These are phyloP conservation scores for Dictyostelium discoideum DNA, from an alignment of 78 protist species.

Conservation along the genomic window DNA sequence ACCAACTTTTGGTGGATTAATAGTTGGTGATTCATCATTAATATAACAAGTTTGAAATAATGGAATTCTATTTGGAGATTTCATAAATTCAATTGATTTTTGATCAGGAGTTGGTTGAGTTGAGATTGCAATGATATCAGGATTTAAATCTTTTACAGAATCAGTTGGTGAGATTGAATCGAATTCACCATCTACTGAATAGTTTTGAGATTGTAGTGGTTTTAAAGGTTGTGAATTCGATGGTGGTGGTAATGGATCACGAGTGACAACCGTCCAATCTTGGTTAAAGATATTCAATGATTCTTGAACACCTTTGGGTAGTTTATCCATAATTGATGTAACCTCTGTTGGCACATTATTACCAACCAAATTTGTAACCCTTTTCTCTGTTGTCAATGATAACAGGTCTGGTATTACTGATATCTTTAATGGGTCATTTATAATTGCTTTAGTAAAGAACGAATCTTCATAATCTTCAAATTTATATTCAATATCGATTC, in stretches of 20 bases:
- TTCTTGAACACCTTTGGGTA: constrained; percentile 56
- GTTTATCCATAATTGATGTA: background rate
- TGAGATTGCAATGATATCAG: constrained; percentile 12
- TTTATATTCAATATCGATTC: constrained; percentile 28
- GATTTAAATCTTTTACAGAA: background rate
- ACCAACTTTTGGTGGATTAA: constrained; percentile 29
- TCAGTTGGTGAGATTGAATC: constrained; percentile 8
- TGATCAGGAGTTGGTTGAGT: background rate
- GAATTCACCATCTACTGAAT: background rate
- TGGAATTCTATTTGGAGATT: constrained; percentile 18
- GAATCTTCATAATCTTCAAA: constrained; percentile 62
- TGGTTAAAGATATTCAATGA: constrained; percentile 30
- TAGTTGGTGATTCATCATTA: constrained; percentile 13
- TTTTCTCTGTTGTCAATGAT: background rate
- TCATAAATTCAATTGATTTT: constrained; percentile 26
- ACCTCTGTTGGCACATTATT: constrained; percentile 21
- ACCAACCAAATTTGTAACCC: constrained; percentile 24
- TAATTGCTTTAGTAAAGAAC: constrained; percentile 29
- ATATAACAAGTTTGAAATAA: constrained; percentile 37
- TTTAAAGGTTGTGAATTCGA: background rate
- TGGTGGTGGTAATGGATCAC: constrained; percentile 38
- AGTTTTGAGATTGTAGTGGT: constrained; percentile 1
- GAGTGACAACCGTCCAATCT: constrained; percentile 31
- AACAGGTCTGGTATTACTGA: constrained; percentile 38
- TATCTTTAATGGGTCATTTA: constrained; percentile 66